Base-by-base conservation (phyloP, 1,284 basidiomycete genomes). In the Singerocomus inundabilis region DNA sequence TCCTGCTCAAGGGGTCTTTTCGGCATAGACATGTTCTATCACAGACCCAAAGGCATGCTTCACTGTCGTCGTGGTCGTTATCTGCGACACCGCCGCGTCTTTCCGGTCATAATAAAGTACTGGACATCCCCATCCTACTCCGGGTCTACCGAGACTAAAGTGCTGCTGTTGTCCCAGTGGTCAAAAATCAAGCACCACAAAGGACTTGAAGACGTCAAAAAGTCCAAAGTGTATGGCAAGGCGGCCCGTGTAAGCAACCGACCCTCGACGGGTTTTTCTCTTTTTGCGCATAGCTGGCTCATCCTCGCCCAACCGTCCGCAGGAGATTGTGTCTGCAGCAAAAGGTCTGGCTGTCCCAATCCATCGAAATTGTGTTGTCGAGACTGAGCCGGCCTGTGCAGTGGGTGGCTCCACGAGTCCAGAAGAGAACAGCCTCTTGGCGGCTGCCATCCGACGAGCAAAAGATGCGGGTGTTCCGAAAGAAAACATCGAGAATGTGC, bases 131-230 rank as follows among this genome's bases (percentile, higher is more conserved):
- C 21, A 7, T 37, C 21, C 7, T 25, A 16, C 24, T 44, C 39
- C 38, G 21, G 33, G 25, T 21, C 45, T 28, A 21, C 33, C 24
- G 15, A 29, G 21, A 21, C 21, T 4, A 21, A 21, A 4, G 21
- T 21, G 35, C 45, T 57, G 49, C 47, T 18, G 5, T 30, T 25
- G 42, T 16, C 49, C 15, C 51, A 89, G 84, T 93, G 91, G 91
- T 90, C 89, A 3, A 93, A 93, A 75, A 93, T 93, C 66, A 85
- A 90, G 65, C 81, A 89, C 53, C 80, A 78, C 60, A 93, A 93
- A 61, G 90, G 87, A 11, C 74, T 76, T 3, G 84, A 79, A 46
- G 91, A 93, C 63, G 73, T 75, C 4, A 79, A 82, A 61, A 85
- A 82, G 63, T 80, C 84, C 40, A 71, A 73, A 30, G 52, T 84